Evolutionary conservation across 805 yeast species (phyloP), one percentile per base, ranked within the genome.

Genomic region (Hanseniaspora taiwanica): DNA sequence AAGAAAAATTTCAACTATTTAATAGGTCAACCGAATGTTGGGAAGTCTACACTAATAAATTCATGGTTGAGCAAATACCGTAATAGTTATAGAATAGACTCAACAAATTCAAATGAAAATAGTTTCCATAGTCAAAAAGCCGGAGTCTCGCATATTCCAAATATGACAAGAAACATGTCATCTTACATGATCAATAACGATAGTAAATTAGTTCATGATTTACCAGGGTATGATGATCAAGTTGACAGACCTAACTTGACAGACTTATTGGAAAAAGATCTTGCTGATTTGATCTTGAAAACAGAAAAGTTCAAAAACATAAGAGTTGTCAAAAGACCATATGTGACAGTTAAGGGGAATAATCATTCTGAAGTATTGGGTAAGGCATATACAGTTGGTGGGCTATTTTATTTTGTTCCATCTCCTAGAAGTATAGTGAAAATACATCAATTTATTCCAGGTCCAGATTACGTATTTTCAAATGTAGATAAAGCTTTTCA

Each of bases 11-110:
- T 60, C 24, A 54, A 71, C 6, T 76, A 72, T 49, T 55, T 81
- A 23, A 59, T 81, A 17, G 93, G 93, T 1, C 68, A 67, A 43
- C 74, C 79, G 9, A 81, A 81, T 50, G 66, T 72, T 12, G 93
- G 93, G 1, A 81, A 81, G 53, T 74, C 84, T 2, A 66, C 79
- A 2, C 47, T 81, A 27, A 64, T 79, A 1, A 71, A 68, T 46
- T 50, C 74, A 16, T 46, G 79, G 16, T 44, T 71, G 68, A 48
- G 51, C 29, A 43, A 44, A 21, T 52, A 42, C 37, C 12, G 45
- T 12, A 16, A 36, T 16, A 58, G 58, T 2, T 27, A 31, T 21
- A 55, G 53, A 37, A 23, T 48, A 3, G 24, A 33, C 9, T 33
- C 13, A 13, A 21, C 31, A 5, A 32, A 37, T 3, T 48, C 46